Evolutionary conservation across 2,329 filamentous ascomycete species (phyloP).

Genomic region (Pseudomassariella vexata): DNA sequence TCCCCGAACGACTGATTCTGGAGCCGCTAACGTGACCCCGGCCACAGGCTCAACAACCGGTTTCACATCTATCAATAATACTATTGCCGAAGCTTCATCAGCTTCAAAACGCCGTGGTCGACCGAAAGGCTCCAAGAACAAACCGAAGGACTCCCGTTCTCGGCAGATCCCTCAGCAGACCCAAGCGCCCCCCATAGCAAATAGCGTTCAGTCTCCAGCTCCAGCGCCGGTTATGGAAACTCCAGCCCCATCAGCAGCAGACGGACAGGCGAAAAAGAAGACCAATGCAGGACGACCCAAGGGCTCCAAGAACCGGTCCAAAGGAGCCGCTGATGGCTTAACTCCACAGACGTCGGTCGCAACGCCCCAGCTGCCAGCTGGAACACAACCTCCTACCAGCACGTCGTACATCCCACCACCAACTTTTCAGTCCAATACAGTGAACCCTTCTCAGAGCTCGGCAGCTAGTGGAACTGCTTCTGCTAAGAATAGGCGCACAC

Average conservation of each 20-base stretch:
- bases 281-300: slow-evolving; percentile 28
- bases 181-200: slow-evolving; percentile 7
- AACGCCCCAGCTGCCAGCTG: too few species aligned
- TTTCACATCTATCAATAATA: slow-evolving; percentile 25
- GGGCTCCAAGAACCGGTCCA: slow-evolving; percentile 30
- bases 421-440: slow-evolving; percentile 4
- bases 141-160: slow-evolving; percentile 29
- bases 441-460: slow-evolving; percentile 1
- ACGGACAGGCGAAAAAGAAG: slow-evolving; percentile 22
- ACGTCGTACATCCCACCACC: slow-evolving; percentile 10
- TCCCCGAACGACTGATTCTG: slow-evolving; percentile 11
- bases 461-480: slow-evolving; percentile 11
- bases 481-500: slow-evolving; percentile 13
- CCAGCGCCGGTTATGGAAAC: slow-evolving; percentile 22
- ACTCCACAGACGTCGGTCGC: too few species aligned
- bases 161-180: slow-evolving; percentile 18
- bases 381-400: slow-evolving; percentile 4
- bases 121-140: slow-evolving; percentile 48
- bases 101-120: slow-evolving; percentile 36
- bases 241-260: slow-evolving; percentile 20
- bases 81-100: slow-evolving; percentile 14
- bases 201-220: slow-evolving; percentile 8
- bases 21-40: slow-evolving; percentile 13
- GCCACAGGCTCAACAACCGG: slow-evolving; percentile 18
- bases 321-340: slow-evolving; percentile 12